These are phyloP conservation scores for Geotrichum candidum DNA, from an alignment of 1,139 yeast species.

Conservation along the genomic window DNA sequence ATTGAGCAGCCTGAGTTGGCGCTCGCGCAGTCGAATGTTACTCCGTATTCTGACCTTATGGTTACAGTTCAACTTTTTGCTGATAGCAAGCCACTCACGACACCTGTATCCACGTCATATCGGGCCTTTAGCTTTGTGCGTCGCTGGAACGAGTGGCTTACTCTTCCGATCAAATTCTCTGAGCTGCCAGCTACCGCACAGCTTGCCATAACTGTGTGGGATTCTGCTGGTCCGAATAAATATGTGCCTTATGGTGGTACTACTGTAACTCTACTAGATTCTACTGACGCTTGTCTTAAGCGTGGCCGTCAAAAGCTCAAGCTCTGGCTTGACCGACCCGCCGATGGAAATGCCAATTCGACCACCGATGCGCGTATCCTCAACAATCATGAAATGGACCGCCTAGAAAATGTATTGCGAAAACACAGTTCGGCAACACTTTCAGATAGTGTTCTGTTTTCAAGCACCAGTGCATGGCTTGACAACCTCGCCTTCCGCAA, in stretches of 20 bases:
- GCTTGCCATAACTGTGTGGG: slow-evolving; percentile 61
- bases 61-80: slow-evolving; percentile 57
- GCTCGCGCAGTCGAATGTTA: slow-evolving; percentile 22
- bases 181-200: slow-evolving; percentile 61
- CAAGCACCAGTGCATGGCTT: slow-evolving; percentile 52
- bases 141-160: slow-evolving; percentile 57
- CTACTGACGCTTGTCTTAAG: slow-evolving; percentile 43
- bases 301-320: slow-evolving; percentile 53
- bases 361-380: slow-evolving; percentile 31
- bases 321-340: slow-evolving; percentile 36
- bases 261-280: slow-evolving; percentile 53
- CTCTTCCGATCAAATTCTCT: slow-evolving; percentile 61
- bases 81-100: slow-evolving; percentile 57
- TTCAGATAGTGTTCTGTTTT: background rate
- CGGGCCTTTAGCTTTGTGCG: slow-evolving; percentile 47
- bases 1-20: slow-evolving; percentile 46
- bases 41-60: slow-evolving; percentile 52
- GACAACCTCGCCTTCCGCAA: slow-evolving; percentile 61
- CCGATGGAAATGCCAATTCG: slow-evolving; percentile 32
- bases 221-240: slow-evolving; percentile 49
- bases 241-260: slow-evolving; percentile 54
- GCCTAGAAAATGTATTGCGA: slow-evolving; percentile 40
- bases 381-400: slow-evolving; percentile 33
- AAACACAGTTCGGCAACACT: slow-evolving; percentile 3
- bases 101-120: slow-evolving; percentile 63